These are phyloP conservation scores for Kregervanrija fluxuum DNA, from an alignment of 805 yeast species.

Conservation along the genomic window DNA sequence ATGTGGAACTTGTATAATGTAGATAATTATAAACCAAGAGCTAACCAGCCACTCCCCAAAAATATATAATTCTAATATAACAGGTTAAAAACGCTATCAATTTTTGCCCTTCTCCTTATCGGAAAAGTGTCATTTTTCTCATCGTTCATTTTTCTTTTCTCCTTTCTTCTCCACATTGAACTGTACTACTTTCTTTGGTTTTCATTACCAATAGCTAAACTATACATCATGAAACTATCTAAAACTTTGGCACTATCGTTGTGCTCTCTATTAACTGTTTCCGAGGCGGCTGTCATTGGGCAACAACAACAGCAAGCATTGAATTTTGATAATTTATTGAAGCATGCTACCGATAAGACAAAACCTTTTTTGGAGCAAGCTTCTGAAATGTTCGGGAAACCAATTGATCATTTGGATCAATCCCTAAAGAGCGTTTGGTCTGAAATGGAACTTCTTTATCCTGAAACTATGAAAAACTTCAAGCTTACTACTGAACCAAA, in stretches of 20 bases:
- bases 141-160: neutral
- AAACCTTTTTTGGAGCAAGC: slow-evolving; percentile 33
- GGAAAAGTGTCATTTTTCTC: neutral
- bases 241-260: slow-evolving; percentile 7
- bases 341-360: slow-evolving; percentile 7
- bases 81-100: too few relatives aligned
- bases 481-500: slow-evolving; percentile 45
- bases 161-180: too few relatives aligned
- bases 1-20: slow-evolving; percentile 33
- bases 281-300: slow-evolving; percentile 4
- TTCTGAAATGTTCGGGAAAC: slow-evolving; percentile 43
- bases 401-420: slow-evolving; percentile 39
- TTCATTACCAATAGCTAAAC: too few relatives aligned
- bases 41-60: too few relatives aligned
- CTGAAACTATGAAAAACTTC: slow-evolving; percentile 45
- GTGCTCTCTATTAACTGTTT: slow-evolving; percentile 2
- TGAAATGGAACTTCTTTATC: slow-evolving; percentile 56
- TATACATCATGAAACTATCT: slow-evolving; percentile 5
- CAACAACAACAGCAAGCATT: slow-evolving; percentile 6
- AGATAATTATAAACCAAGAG: neutral
- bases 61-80: too few relatives aligned
- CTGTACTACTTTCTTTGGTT: too few relatives aligned
- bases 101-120: too few relatives aligned
- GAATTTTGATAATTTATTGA: neutral
- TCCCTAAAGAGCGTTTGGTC: slow-evolving; percentile 51